Evolutionary conservation across 257 asterid genomes (phyloP), one percentile per base, ranked within the genome.

Genomic region (Nicotiana benthamiana): DNA sequence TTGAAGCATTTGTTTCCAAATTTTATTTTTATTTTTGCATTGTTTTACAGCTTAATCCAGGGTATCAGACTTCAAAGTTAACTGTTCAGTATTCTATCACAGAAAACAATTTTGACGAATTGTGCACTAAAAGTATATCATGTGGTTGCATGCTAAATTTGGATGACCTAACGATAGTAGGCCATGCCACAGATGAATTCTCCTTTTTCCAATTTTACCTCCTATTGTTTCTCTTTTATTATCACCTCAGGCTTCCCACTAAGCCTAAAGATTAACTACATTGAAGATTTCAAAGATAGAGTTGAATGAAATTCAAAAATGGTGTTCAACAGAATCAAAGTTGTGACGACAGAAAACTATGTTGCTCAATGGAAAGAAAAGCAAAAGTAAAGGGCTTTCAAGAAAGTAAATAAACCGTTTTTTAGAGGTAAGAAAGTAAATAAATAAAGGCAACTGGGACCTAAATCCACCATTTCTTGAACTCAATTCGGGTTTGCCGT

Each of bases 361-460:
- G 59, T 3, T 72, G 77, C 22, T 72, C 4, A 6, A 46, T 13
- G 60, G 7, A 72, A 72, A 22, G 22, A 22, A 53, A 24, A 70
- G 59, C 24, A 43, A 70, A 22, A 32, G 34, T 22, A 6, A 70
- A 43, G 20, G 34, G 7, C 59, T 70, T 70, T 8, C 57, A 9
- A 51, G 6, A 51, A 51, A 51, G 18, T 11, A 51, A 51, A 51
- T 40, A 40, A 40, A 9, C 48, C 48, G 48, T 40, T 40, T 40
- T 8, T 2, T 1, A 40, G 7, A 8, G 48, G 12, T 40, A 40
- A 51, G 18, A 51, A 70, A 43, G 59, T 70, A 16, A 70, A 70
- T 43, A 72, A 46, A 26, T 74, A 74, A 48, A 74, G 62, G 52
- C 79, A 74, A 74, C 61, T 74, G 62, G 36, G 79, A 74, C 40